Base-by-base conservation (phyloP, 1,284 basidiomycete species). In the Microbotryum intermedium region DNA sequence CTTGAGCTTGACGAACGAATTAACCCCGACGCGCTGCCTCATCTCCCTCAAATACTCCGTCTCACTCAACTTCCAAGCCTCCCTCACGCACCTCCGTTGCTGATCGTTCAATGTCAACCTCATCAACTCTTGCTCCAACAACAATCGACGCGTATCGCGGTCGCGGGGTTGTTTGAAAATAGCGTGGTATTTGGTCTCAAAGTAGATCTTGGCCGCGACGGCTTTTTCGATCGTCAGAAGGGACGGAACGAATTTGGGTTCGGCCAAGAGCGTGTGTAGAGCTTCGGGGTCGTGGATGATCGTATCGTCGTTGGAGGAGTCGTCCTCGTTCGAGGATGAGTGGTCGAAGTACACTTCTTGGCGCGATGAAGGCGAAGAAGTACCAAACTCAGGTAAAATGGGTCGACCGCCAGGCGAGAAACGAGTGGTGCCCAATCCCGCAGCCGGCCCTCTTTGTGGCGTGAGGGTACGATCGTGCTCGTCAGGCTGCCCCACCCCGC, bases 121-220 rank as follows among this genome's bases (percentile, higher is more conserved):
- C 30, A 79, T 79, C 81, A 95, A 88, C 70, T 93, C 90, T 67
- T 80, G 82, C 77, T 97, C 92, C 80, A 97, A 86, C 16, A 88
- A 86, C 18, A 85, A 76, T 62, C 85, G 80, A 54, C 92, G 80
- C 71, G 90, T 85, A 73, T 94, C 91, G 46, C 93, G 82, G 70
- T 85, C 85, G 69, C 86, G 83, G 61, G 72, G 68, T 8, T 70
- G 69, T 47, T 74, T 74, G 21, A 93, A 81, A 51, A 95, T 79
- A n/a, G 87, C 83, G 74, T 91, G 93, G 74, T 97, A 98, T 50
- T 92, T 81, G 71, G 93, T 94, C 79, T 98, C 93, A 75, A 97
- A 95, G 80, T 85, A 95, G 75, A 97, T 90, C 72, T 90, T 85
- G 54, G 88, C 84, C 13, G 91, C 86, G 51, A 92, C 90, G 56